Evolutionary conservation across 768 basidiomycete genomes (phyloP).

Genomic region (Phlegmacium glaucopus): DNA sequence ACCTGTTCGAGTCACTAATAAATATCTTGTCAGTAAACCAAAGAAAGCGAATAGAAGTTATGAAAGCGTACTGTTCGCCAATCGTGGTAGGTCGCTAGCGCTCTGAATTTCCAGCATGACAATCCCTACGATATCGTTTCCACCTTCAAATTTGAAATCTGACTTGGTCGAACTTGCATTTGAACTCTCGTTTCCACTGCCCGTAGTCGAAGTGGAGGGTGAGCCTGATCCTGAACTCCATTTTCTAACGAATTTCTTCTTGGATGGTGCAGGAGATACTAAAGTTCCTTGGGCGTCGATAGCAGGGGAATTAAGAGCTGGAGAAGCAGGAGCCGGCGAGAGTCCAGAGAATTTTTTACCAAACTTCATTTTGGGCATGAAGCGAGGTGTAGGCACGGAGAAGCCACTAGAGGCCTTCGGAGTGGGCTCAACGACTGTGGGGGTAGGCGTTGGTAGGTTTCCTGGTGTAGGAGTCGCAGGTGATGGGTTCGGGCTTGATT

Average conservation of each 20-base stretch:
- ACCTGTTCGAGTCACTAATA: slow-evolving; percentile 74
- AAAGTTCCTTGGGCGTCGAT: slow-evolving; percentile 12
- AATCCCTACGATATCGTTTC: slow-evolving; percentile 87
- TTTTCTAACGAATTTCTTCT: slow-evolving; percentile 24
- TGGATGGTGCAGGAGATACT: slow-evolving; percentile 4
- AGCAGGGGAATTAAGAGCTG: slow-evolving; percentile 2
- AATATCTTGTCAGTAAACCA: neutral
- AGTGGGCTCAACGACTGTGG: slow-evolving; percentile 8
- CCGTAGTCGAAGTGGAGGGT: slow-evolving; percentile 5
- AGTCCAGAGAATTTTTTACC: slow-evolving; percentile 22
- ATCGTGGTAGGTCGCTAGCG: slow-evolving; percentile 79
- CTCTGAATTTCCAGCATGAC: slow-evolving; percentile 90
- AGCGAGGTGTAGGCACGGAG: slow-evolving; percentile 10
- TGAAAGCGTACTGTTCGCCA: slow-evolving; percentile 74
- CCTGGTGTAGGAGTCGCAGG: slow-evolving; percentile 22
- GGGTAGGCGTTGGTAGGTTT: slow-evolving; percentile 15
- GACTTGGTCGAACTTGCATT: slow-evolving; percentile 12
- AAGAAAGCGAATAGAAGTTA: neutral
- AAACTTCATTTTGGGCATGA: slow-evolving; percentile 19
- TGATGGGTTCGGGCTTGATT: slow-evolving; percentile 8
- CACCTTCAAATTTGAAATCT: slow-evolving; percentile 49
- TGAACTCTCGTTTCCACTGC: slow-evolving; percentile 10
- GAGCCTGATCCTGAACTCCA: slow-evolving; percentile 19
- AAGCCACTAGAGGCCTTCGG: slow-evolving; percentile 16
- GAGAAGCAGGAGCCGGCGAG: slow-evolving; percentile 11